phyloP scores from a whole-genome alignment of 2,329 filamentous ascomycete genomes.

The Aureobasidium sp. region DNA sequence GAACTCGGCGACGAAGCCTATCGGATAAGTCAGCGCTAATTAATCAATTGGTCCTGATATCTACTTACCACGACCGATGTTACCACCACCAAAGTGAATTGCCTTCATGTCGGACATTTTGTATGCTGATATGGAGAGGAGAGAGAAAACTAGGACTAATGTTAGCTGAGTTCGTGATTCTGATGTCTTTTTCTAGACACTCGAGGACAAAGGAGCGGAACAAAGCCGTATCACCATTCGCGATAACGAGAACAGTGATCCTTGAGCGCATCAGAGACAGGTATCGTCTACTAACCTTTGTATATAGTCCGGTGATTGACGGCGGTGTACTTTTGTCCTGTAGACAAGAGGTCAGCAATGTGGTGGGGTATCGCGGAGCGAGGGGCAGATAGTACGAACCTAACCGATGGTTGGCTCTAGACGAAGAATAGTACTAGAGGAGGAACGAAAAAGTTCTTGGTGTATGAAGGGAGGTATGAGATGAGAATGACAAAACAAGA shows the following conservation, averaged over 20 bases:
- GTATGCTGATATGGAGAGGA: not conserved
- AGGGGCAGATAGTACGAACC: slow-evolving; percentile 7
- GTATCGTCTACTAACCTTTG: not conserved
- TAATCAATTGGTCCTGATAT: not conserved
- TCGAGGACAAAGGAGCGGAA: slow-evolving; percentile 12
- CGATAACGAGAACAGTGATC: not conserved
- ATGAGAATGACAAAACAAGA: not conserved
- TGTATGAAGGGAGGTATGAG: not conserved
- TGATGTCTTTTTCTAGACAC: not conserved
- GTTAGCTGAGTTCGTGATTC: not conserved
- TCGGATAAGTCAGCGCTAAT: not conserved
- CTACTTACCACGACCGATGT: slow-evolving; percentile 43
- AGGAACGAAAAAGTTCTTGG: not conserved
- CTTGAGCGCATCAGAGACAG: not conserved
- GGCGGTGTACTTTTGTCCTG: slow-evolving; percentile 1
- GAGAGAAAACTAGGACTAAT: not conserved
- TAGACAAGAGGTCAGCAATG: slow-evolving; percentile 1
- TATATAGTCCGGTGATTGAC: not conserved
- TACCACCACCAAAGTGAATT: slow-evolving; percentile 48
- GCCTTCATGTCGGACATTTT: slow-evolving; percentile 38
- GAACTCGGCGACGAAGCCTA: slow-evolving; percentile 80
- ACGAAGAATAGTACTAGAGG: not conserved
- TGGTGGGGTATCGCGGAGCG: slow-evolving; percentile 2
- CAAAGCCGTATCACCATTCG: not conserved
- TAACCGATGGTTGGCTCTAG: not conserved